phyloP scores from a whole-genome alignment of 768 basidiomycete genomes.

The Hygrocybe punicea region DNA sequence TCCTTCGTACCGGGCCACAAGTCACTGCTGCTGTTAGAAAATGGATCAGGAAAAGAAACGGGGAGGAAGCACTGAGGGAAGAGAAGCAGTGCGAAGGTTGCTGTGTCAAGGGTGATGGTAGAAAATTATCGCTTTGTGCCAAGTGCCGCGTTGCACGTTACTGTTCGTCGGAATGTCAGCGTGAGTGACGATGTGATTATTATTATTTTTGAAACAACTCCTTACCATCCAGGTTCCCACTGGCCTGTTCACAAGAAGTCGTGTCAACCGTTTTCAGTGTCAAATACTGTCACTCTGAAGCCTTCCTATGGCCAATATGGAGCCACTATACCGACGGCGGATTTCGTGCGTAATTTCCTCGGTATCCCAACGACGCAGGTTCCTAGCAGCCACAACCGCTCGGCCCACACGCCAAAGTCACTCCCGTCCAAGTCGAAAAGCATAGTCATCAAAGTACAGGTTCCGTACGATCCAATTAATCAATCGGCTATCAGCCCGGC shows the following conservation, averaged over 20 bases:
- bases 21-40: constrained; percentile 43
- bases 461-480: constrained; percentile 29
- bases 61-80: constrained; percentile 41
- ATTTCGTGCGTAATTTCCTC: constrained; percentile 20
- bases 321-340: constrained; percentile 2
- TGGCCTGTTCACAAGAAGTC: constrained; percentile 49
- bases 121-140: constrained; percentile 39
- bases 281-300: constrained; percentile 45
- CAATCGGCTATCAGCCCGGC: too few species aligned
- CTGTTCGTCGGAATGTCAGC: constrained; percentile 54
- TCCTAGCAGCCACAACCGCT: constrained; percentile 19
- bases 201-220: too few species aligned
- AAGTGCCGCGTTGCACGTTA: constrained; percentile 48
- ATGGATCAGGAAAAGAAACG: constrained; percentile 47
- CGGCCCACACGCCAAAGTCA: constrained; percentile 22
- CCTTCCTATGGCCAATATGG: too few species aligned
- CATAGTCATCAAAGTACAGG: constrained; percentile 54
- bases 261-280: constrained; percentile 45
- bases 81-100: constrained; percentile 38
- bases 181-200: too few species aligned
- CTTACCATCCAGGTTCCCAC: constrained; percentile 38
- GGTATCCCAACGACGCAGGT: constrained; percentile 24
- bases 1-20: constrained; percentile 38
- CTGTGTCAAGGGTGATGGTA: constrained; percentile 9
- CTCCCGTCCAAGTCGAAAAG: constrained; percentile 30